phyloP scores from a whole-genome alignment of 306 rosid species.

The Medicago arabica region DNA sequence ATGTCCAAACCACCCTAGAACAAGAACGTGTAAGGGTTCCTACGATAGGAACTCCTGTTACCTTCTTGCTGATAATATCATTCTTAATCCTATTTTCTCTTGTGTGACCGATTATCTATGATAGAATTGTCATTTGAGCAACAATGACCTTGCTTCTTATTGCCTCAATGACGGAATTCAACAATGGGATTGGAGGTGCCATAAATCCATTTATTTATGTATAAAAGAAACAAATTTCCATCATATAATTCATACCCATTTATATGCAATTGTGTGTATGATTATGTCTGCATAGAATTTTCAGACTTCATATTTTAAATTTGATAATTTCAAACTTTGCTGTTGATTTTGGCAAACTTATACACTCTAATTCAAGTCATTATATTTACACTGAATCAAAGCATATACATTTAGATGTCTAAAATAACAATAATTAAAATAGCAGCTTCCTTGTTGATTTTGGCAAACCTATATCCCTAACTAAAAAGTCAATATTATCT shows the following conservation, averaged over 20 bases:
- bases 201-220: constrained; percentile 9
- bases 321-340: constrained; percentile 2
- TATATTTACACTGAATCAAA: constrained; percentile 12
- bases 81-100: neutral
- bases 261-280: neutral
- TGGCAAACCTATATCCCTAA: neutral
- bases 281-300: neutral
- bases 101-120: neutral
- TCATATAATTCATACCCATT: neutral
- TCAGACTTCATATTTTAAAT: neutral
- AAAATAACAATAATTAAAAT: constrained; percentile 3
- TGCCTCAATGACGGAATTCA: neutral
- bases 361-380: neutral
- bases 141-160: constrained; percentile 7
- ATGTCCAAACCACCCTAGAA: neutral
- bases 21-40: neutral
- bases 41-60: neutral
- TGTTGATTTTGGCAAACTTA: neutral
- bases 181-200: neutral
- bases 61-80: neutral
- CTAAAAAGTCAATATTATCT: constrained; percentile 12
- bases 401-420: neutral
- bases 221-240: constrained; percentile 26
- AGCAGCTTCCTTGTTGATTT: constrained; percentile 3
- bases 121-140: neutral